Evolutionary conservation across 1,139 yeast genomes (phyloP), one percentile per base, ranked within the genome.

Genomic region (Sugiyamaella pinicola): DNA sequence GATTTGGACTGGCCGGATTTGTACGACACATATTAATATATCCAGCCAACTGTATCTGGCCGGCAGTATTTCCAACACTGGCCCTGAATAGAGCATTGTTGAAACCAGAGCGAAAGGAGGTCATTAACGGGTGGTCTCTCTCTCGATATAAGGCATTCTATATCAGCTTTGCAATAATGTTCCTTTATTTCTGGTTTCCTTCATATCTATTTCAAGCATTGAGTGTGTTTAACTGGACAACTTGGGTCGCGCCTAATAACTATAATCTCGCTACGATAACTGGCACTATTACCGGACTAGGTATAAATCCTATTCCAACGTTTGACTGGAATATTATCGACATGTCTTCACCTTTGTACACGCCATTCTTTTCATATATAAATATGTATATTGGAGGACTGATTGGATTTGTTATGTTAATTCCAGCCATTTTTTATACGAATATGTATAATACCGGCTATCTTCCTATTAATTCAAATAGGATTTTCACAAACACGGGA

Each of bases 1-100:
- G 89, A 21, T 78, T 82, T 60, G 85, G 85, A 1, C 74, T 82
- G 61, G 84, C 87, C 35, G 86, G 88, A 53, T 62, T 84, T 21
- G 68, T 81, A 66, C 75, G 87, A 61, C 76, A 75, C 51, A 75
- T 83, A 57, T 76, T 79, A n/a, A 75, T 83, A 18, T 82, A 83
- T 61, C 87, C 87, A 19, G 69, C 74, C 18, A 74, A 75, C 52
- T 74, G 82, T 47, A 66, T 82, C 50, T 83, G 86, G 84, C 86
- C 86, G 52, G 73, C 80, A 7, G 65, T 74, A 44, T 66, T 82
- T 59, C 83, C 84, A 22, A 74, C 80, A 2, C 64, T 83, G 24
- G 83, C 87, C n/a, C 69, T 82, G 58, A 80, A 80, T 64, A 70
- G 78, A 57, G 81, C 85, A 2, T 70, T 83, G 49, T 64, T 78